Base-by-base conservation (phyloP, 352 stramenopile species). In the Globisporangium acanthophoron region DNA sequence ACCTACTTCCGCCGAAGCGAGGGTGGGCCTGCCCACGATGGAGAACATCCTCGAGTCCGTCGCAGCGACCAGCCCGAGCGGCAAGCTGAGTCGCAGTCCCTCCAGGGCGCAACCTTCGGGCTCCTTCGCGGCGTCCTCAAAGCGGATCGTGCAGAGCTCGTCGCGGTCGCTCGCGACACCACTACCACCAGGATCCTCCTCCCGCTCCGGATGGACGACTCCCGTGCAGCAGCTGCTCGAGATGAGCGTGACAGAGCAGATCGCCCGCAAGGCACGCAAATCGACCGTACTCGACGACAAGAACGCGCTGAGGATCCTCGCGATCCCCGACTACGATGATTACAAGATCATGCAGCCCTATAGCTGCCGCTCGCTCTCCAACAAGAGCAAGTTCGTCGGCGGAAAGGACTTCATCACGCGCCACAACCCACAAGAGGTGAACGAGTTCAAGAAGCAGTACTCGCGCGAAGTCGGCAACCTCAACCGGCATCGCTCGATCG, bases 331-430 rank as follows among this genome's bases (percentile, higher is more conserved):
- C 60, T 88, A 88, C 58, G 80, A 88, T 56, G 78, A 88, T 59
- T 90, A 86, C 69, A 87, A 85, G 56, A 74, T 84, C 45, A 61
- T 90, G 64, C 76, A 88, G 55, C 80, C 80, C 3, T 90, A 90
- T 58, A 90, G 80, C 62, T 90, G 80, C 29, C 75, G 80, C 6
- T 80, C 78, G 13, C 64, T 86, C 8, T 73, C 78, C 3, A 87
- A 77, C 58, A 76, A 70, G 50, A 73, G 56, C 67, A 81, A 86
- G 44, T 90, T 90, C 46, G 58, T 88, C 7, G 80, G 80, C n/a
- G 67, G 64, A 1, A 76, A 72, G 2, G 80, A 88, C 43, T 90
- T 90, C 47, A 67, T 90, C 53, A 88, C 80, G 5, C 66, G 78
- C 0, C 80, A 90, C 56, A 88, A 88, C 40, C 80, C 80, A 7